phyloP scores from a whole-genome alignment of 495 filamentous ascomycete species.

The Jackrogersella minutella region DNA sequence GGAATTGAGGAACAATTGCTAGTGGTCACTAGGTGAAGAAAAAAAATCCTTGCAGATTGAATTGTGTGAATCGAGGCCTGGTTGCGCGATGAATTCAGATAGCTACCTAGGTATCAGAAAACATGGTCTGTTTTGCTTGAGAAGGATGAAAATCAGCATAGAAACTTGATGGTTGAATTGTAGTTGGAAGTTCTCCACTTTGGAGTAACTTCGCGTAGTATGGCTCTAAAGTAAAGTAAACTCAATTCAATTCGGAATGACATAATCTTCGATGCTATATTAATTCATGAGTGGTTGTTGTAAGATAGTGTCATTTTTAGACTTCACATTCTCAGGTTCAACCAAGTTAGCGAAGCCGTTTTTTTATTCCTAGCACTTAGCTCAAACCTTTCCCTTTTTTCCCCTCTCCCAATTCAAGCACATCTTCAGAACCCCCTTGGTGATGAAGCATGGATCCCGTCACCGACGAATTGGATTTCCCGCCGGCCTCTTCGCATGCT shows the following conservation, averaged over 20 bases:
- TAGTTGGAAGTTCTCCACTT: conserved; percentile 15
- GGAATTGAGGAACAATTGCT: neutral
- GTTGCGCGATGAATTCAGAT: too few species aligned
- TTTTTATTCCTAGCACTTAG: too few species aligned
- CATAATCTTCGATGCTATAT: too few species aligned
- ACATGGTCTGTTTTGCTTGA: conserved; percentile 5
- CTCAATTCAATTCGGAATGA: neutral
- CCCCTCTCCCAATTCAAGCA: neutral
- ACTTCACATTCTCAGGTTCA: neutral
- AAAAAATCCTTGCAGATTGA: conserved; percentile 35
- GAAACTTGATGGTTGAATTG: neutral
- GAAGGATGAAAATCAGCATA: neutral
- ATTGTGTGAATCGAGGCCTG: conserved; percentile 17
- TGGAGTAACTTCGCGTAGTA: neutral
- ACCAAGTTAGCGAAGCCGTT: neutral
- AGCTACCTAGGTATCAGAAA: too few species aligned
- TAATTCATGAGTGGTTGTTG: too few species aligned
- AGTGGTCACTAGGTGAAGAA: conserved; percentile 3
- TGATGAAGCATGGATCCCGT: conserved; percentile 9
- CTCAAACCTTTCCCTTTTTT: too few species aligned
- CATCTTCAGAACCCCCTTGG: neutral
- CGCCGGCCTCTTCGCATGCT: conserved; percentile 9
- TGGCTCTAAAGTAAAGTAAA: neutral
- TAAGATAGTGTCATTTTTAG: too few species aligned
- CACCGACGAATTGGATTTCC: neutral